Conservation (phyloP, 441 rosid genomes). For the Dalechampia spathulata region DNA sequence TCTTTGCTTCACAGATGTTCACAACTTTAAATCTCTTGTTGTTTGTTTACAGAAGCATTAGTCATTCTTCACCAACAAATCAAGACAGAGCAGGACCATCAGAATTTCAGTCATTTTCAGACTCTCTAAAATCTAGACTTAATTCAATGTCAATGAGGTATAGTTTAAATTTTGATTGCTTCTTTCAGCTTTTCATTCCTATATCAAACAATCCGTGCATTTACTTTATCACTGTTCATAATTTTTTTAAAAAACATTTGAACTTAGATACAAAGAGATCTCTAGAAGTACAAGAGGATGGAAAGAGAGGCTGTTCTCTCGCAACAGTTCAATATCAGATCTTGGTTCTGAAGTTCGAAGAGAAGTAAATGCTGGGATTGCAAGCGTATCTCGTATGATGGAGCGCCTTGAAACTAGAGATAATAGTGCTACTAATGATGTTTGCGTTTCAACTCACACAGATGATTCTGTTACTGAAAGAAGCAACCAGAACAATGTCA, state of each 20-base stretch:
- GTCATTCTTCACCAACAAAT: conserved; percentile 26
- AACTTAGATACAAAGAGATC: conserved; percentile 51
- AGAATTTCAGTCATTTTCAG: conserved; percentile 75
- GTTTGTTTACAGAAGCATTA: conserved; percentile 29
- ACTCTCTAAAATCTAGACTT: conserved; percentile 64
- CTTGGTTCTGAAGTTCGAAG: conserved; percentile 55
- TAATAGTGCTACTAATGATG: conserved; percentile 29
- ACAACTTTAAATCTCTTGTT: background rate
- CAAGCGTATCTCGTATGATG: conserved; percentile 60
- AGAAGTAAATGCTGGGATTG: conserved; percentile 56
- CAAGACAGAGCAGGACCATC: conserved; percentile 86
- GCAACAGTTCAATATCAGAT: conserved; percentile 41
- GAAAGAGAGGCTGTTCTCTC: conserved; percentile 70
- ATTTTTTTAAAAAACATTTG: background rate
- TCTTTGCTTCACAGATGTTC: background rate
- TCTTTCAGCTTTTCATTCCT: background rate
- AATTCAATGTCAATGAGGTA: conserved; percentile 79
- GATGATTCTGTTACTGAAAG: too few species aligned
- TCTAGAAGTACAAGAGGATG: conserved; percentile 65
- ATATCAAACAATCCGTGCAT: background rate
- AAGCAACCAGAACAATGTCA: conserved; percentile 19
- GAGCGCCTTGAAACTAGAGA: conserved; percentile 55
- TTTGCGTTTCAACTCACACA: too few species aligned
- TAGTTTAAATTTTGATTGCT: background rate
- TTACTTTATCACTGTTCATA: background rate